Evolutionary conservation across 2,329 filamentous ascomycete species (phyloP).

Genomic region (Pyrenophora graminea): DNA sequence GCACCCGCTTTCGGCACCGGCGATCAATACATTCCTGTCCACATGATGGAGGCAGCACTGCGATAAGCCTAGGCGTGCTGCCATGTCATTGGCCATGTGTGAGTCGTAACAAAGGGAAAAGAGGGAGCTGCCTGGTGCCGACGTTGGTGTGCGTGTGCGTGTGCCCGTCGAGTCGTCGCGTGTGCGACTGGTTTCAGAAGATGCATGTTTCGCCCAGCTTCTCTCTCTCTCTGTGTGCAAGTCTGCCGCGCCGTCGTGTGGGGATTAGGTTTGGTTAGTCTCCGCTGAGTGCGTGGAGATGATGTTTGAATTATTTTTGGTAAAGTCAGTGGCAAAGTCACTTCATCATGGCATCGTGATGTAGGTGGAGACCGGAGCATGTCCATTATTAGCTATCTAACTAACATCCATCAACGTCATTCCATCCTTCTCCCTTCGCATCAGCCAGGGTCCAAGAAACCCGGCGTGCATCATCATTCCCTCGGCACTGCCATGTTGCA

Average conservation of each 20-base stretch:
- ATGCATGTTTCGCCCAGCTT: neutral
- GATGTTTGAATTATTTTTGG: conserved; percentile 7
- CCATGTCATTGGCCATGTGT: conserved; percentile 11
- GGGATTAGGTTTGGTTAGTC: no score
- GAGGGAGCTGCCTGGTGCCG: conserved; percentile 8
- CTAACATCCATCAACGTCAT: conserved; percentile 13
- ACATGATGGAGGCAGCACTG: conserved; percentile 18
- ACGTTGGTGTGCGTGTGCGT: neutral
- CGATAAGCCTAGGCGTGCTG: conserved; percentile 9
- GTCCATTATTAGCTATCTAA: conserved; percentile 17
- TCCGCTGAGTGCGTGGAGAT: neutral
- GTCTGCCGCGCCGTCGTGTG: neutral
- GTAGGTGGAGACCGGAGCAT: conserved; percentile 2
- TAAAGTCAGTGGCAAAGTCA: conserved; percentile 12
- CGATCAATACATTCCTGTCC: conserved; percentile 20
- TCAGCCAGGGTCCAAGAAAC: conserved; percentile 12
- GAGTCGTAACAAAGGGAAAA: conserved; percentile 13
- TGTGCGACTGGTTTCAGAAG: conserved; percentile 23
- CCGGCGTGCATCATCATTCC: conserved; percentile 14
- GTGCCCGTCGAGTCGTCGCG: conserved; percentile 2
- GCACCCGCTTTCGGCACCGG: conserved; percentile 8
- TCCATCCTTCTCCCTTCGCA: conserved; percentile 6
- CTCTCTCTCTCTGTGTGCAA: neutral
- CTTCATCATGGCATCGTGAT: conserved; percentile 20
- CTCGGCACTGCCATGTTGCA: conserved; percentile 23